Conservation (phyloP, 2,329 filamentous ascomycete species). For the Paracoccidioides lutzii region DNA sequence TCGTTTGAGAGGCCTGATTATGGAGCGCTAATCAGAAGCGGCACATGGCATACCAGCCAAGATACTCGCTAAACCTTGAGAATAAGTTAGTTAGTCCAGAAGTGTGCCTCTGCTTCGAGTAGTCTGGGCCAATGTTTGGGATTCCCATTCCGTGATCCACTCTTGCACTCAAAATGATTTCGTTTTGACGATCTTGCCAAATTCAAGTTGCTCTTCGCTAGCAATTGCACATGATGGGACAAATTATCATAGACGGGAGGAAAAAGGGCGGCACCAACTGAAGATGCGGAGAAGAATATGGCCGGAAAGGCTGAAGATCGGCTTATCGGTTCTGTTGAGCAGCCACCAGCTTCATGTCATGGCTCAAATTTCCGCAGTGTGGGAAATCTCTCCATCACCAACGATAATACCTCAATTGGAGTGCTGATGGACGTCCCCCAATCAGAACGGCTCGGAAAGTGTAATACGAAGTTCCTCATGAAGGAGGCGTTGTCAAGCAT, state of each 20-base stretch:
- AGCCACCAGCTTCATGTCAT: not conserved
- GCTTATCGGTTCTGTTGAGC: too few relatives aligned
- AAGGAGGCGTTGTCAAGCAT: not conserved
- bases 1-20: not conserved
- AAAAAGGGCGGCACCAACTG: not conserved
- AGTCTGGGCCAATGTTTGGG: not conserved
- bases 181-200: not conserved
- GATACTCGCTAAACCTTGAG: not conserved
- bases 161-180: not conserved
- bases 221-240: not conserved
- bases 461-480: not conserved
- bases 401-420: not conserved
- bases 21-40: not conserved
- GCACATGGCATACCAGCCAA: not conserved
- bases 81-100: not conserved
- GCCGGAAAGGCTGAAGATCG: not conserved
- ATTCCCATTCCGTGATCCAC: not conserved
- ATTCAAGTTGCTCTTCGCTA: not conserved
- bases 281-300: not conserved
- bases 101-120: not conserved
- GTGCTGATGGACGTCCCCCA: not conserved
- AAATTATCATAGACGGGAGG: not conserved
- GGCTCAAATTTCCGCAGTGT: not conserved
- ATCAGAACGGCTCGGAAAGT: not conserved
- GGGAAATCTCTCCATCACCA: not conserved